A percentile compares a stretch with the other conserved stretches of the same genome.
Conservation (phyloP, 345 rosid species). For the Citrus glauca region DNA sequence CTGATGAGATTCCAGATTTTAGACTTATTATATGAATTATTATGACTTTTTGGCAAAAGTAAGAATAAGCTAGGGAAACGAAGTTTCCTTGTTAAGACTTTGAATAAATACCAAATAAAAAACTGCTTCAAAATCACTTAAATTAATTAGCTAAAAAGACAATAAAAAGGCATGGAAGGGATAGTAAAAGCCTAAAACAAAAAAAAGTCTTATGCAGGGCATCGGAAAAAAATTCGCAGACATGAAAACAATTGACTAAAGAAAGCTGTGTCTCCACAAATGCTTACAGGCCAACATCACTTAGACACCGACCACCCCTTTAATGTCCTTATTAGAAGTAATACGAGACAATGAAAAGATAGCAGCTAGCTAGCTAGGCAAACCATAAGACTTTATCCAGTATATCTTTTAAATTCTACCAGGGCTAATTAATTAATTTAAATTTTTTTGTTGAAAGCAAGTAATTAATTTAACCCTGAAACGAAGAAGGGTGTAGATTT, state of each 20-base stretch:
- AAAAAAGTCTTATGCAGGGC: neutral
- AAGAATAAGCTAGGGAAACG: neutral
- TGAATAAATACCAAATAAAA: neutral
- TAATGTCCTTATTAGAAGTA: conserved; percentile 19
- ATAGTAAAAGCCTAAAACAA: neutral
- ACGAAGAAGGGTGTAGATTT: neutral
- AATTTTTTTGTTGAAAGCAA: too few species aligned
- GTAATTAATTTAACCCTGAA: too few species aligned
- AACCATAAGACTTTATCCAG: neutral
- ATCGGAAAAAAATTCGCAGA: conserved; percentile 17
- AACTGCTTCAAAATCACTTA: neutral
- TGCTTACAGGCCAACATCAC: conserved; percentile 22
- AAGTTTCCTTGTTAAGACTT: neutral
- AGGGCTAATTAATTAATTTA: too few species aligned
- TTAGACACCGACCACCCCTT: conserved; percentile 23
- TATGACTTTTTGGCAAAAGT: neutral
- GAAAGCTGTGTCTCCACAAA: conserved; percentile 16
- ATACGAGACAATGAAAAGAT: conserved; percentile 33
- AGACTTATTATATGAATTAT: neutral
- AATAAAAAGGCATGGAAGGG: neutral
- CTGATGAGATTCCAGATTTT: neutral
- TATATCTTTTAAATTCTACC: neutral
- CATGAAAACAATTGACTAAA: conserved; percentile 32
- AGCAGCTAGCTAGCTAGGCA: neutral
- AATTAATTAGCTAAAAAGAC: neutral